Percentiles rank a stretch among this genome's conserved stretches.
Evolutionary conservation across 1,139 yeast species (phyloP).

Genomic region (Taiozyma sp.): DNA sequence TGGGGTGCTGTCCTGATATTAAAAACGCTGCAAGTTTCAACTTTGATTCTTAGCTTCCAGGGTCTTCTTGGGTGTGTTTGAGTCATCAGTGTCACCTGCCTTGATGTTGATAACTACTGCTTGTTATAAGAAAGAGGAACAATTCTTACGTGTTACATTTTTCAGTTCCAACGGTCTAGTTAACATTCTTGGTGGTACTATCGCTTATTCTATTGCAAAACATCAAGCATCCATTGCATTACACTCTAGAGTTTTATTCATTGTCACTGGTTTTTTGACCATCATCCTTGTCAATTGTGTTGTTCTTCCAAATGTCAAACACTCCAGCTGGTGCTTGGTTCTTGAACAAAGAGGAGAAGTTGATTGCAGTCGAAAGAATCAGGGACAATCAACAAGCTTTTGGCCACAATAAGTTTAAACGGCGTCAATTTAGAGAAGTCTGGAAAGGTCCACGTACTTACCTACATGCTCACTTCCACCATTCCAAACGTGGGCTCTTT

Average conservation of each 20-base stretch:
- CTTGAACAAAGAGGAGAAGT: constrained; percentile 46
- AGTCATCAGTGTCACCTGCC: constrained; percentile 47
- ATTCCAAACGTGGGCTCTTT: constrained; percentile 28
- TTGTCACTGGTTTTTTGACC: constrained; percentile 45
- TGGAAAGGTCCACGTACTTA: constrained; percentile 42
- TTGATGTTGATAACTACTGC: constrained; percentile 50
- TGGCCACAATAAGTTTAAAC: constrained; percentile 50
- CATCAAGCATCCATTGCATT: constrained; percentile 32
- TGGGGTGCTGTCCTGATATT: constrained; percentile 42
- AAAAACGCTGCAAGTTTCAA: constrained; percentile 42
- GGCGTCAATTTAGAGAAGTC: constrained; percentile 45
- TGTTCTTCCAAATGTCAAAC: constrained; percentile 44
- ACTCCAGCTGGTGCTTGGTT: constrained; percentile 47
- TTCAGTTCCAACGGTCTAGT: constrained; percentile 52
- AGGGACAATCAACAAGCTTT: constrained; percentile 47
- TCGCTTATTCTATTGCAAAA: constrained; percentile 44
- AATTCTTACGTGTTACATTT: constrained; percentile 40
- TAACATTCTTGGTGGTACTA: constrained; percentile 32
- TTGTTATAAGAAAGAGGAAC: constrained; percentile 52
- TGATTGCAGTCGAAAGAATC: constrained; percentile 48
- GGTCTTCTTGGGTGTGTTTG: constrained; percentile 43
- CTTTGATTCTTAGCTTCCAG: constrained; percentile 28
- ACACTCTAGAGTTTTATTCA: constrained; percentile 39
- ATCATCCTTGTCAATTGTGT: constrained; percentile 38
- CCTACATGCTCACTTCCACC: constrained; percentile 23